Evolutionary conservation across 257 asterid genomes (phyloP).

Genomic region (Craterostigma plantagineum): DNA sequence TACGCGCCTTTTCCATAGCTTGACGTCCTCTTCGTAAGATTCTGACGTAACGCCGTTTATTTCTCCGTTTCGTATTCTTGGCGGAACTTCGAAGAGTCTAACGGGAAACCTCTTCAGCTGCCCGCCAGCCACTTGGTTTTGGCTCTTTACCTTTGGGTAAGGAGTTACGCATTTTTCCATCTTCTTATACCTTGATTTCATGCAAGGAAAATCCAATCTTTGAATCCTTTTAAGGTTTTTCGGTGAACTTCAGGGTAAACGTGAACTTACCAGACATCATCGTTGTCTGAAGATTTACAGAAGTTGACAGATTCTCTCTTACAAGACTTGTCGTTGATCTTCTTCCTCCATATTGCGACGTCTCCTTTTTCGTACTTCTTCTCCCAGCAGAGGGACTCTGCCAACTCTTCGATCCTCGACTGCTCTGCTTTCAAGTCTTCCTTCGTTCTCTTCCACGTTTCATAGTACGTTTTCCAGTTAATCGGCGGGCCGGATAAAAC

Average conservation of each 20-base stretch:
- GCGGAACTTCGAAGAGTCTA: slow-evolving; percentile 70
- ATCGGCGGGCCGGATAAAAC: slow-evolving; percentile 92
- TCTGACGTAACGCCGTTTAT: slow-evolving; percentile 49
- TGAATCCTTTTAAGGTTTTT: too few relatives aligned
- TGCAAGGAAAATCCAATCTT: too few relatives aligned
- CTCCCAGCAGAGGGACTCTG: slow-evolving; percentile 95
- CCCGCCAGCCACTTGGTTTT: slow-evolving; percentile 44
- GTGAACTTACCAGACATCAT: slow-evolving; percentile 59
- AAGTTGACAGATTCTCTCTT: slow-evolving; percentile 27
- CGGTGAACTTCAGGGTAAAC: too few relatives aligned
- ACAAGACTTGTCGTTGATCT: slow-evolving; percentile 42
- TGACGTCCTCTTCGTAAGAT: slow-evolving; percentile 44
- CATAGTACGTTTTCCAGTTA: slow-evolving; percentile 75
- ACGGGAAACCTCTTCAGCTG: slow-evolving; percentile 57
- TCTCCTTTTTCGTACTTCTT: slow-evolving; percentile 90
- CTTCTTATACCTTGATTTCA: slow-evolving; percentile 46
- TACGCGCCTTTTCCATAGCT: slow-evolving; percentile 62
- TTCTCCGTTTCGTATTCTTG: slow-evolving; percentile 41
- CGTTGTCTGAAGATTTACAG: slow-evolving; percentile 39
- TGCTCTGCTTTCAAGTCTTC: slow-evolving; percentile 77
- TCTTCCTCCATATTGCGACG: slow-evolving; percentile 65
- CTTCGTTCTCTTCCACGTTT: slow-evolving; percentile 69
- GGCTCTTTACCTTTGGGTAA: slow-evolving; percentile 33
- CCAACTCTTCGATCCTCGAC: slow-evolving; percentile 50
- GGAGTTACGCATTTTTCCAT: slow-evolving; percentile 73